A percentile compares a stretch with the other conserved stretches of the same genome.
These are phyloP conservation scores for Cinchona pubescens DNA, from an alignment of 257 asterid species.

Conservation along the genomic window DNA sequence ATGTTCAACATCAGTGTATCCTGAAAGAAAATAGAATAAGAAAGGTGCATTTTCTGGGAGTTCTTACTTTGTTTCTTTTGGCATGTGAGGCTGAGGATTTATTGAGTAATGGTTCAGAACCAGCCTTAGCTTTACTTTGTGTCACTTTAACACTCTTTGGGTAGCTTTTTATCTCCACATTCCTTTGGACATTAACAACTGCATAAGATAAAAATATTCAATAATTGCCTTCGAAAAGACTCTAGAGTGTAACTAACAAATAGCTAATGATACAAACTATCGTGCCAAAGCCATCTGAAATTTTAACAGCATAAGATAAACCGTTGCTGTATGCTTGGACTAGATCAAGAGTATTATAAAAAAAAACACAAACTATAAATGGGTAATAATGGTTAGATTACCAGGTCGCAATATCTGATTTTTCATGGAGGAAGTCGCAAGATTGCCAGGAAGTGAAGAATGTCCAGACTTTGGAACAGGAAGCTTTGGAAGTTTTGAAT, in stretches of 20 bases:
- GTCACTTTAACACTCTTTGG: slow-evolving; percentile 37
- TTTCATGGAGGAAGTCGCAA: slow-evolving; percentile 41
- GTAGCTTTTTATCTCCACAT: slow-evolving; percentile 42
- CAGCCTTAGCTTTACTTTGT: slow-evolving; percentile 38
- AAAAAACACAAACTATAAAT: slow-evolving; percentile 9
- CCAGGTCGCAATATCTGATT: slow-evolving; percentile 60
- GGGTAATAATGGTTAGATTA: slow-evolving; percentile 26
- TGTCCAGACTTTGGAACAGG: slow-evolving; percentile 52
- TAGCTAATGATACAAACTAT: slow-evolving; percentile 1
- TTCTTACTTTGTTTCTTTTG: slow-evolving; percentile 52
- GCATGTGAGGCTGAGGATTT: slow-evolving; percentile 32
- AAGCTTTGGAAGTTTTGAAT: slow-evolving; percentile 54
- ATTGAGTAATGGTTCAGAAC: slow-evolving; percentile 24
- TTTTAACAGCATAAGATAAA: slow-evolving; percentile 16
- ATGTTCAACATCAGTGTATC: background rate
- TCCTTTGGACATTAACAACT: slow-evolving; percentile 45
- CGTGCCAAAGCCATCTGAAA: slow-evolving; percentile 9
- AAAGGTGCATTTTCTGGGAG: no score
- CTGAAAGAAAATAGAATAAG: no score
- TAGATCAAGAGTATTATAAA: background rate
- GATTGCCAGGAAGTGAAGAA: slow-evolving; percentile 34
- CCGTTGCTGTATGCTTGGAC: slow-evolving; percentile 12
- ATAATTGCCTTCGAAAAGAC: slow-evolving; percentile 1
- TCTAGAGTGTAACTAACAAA: slow-evolving; percentile 2
- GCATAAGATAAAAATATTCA: slow-evolving; percentile 24